Evolutionary conservation across 768 basidiomycete genomes (phyloP).

Genomic region (Pleurotus giganteus): DNA sequence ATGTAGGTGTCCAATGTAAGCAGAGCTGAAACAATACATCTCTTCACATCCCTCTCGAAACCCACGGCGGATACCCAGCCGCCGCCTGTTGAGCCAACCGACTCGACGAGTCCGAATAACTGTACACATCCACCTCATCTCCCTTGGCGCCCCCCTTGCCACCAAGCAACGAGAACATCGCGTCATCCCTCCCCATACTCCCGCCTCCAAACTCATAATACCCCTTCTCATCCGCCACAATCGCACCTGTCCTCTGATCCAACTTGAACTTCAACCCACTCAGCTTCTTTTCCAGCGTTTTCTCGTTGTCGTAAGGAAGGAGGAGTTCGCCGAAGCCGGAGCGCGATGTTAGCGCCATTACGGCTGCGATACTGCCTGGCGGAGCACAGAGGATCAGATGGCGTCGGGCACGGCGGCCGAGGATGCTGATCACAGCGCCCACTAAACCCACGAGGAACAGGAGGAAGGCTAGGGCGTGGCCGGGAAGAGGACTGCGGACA

Average conservation of each 20-base stretch:
- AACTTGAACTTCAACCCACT: conserved; percentile 50
- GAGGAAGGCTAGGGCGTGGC: conserved; percentile 45
- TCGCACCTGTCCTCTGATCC: conserved; percentile 59
- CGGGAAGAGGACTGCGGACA: conserved; percentile 47
- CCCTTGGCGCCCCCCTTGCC: not conserved
- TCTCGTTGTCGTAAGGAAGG: conserved; percentile 54
- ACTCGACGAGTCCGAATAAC: conserved; percentile 1
- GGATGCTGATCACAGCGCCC: conserved; percentile 46
- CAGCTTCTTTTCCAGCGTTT: conserved; percentile 45
- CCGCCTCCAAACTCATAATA: conserved; percentile 15
- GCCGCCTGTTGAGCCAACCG: not conserved
- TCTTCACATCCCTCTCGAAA: conserved; percentile 2
- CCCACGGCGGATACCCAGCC: conserved; percentile 9
- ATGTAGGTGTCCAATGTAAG: no score
- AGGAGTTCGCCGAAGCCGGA: conserved; percentile 64
- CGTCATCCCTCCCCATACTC: conserved; percentile 31
- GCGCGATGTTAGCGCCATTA: conserved; percentile 53
- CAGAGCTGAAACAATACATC: no score
- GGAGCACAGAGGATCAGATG: conserved; percentile 49
- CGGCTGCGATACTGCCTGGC: conserved; percentile 60
- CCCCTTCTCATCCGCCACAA: conserved; percentile 52
- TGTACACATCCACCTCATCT: not conserved
- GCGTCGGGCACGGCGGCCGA: conserved; percentile 45
- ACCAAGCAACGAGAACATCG: conserved; percentile 36
- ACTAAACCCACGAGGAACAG: conserved; percentile 46